These are phyloP conservation scores for Cercospora brassicicola DNA, from an alignment of 2,329 filamentous ascomycete genomes.

Conservation along the genomic window DNA sequence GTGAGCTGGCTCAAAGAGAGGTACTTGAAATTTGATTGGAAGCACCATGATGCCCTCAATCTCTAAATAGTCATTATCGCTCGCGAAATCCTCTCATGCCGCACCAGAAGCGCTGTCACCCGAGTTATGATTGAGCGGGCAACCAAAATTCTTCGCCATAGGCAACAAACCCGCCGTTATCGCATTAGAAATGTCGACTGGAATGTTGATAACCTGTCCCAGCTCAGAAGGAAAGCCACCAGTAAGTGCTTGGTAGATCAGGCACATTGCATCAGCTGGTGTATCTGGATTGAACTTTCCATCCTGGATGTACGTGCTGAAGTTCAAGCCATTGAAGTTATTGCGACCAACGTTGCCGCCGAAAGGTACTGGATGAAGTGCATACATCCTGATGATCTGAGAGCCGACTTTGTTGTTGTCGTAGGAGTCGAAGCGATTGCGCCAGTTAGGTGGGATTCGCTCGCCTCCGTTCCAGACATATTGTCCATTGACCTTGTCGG, in stretches of 20 bases:
- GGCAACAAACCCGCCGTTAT: constrained; percentile 12
- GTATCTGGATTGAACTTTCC: constrained; percentile 40
- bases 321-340: constrained; percentile 30
- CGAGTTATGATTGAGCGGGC: constrained; percentile 21
- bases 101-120: constrained; percentile 15
- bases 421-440: constrained; percentile 33
- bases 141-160: constrained; percentile 21
- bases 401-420: constrained; percentile 35
- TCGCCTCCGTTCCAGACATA: constrained; percentile 42
- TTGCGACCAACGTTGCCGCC: constrained; percentile 35
- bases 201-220: constrained; percentile 20
- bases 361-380: constrained; percentile 46
- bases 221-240: constrained; percentile 17
- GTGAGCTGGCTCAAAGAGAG: constrained; percentile 12
- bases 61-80: not conserved
- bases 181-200: constrained; percentile 9
- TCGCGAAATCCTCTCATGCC: not conserved
- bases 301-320: constrained; percentile 40
- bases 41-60: not conserved
- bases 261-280: constrained; percentile 37
- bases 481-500: constrained; percentile 42
- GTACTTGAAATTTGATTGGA: not conserved
- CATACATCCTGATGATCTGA: constrained; percentile 45
- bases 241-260: constrained; percentile 44
- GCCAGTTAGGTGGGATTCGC: constrained; percentile 45